Conservation (phyloP, 805 yeast species). For the Scheffersomyces coipomensis region DNA sequence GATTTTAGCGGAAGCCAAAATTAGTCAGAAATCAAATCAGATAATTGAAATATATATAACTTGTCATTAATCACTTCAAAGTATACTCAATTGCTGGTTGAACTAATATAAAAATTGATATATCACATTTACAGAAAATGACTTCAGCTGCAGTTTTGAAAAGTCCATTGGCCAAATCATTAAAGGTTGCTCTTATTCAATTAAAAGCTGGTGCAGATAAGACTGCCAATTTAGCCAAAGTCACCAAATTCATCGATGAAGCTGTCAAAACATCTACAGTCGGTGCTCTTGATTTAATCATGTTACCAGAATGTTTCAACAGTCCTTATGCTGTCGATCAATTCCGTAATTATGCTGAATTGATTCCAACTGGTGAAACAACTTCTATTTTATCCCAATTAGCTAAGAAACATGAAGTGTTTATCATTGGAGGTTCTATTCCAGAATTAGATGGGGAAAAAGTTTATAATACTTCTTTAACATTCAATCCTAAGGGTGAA, state of each 20-base stretch:
- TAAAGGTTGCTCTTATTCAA: constrained; percentile 84
- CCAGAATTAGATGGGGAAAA: constrained; percentile 68
- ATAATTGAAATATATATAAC: too few species aligned
- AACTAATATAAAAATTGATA: too few species aligned
- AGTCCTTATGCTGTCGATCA: constrained; percentile 90
- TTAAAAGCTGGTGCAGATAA: constrained; percentile 81
- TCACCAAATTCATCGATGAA: constrained; percentile 56
- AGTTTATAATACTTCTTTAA: constrained; percentile 67
- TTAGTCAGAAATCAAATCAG: too few species aligned
- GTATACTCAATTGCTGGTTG: too few species aligned
- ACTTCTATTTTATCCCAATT: constrained; percentile 59
- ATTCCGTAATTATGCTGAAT: constrained; percentile 85
- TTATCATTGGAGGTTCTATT: constrained; percentile 85
- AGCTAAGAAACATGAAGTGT: constrained; percentile 64
- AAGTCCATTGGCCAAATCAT: constrained; percentile 48
- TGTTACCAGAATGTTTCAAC: constrained; percentile 94
- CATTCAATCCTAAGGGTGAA: constrained; percentile 71
- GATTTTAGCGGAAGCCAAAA: too few species aligned
- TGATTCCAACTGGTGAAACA: constrained; percentile 73
- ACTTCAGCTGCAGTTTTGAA: constrained; percentile 21
- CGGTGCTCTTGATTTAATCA: constrained; percentile 60
- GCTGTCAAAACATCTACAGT: constrained; percentile 47
- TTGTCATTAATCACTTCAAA: too few species aligned
- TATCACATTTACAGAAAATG: too few species aligned
- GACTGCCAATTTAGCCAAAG: constrained; percentile 69